Base-by-base conservation (phyloP, 1,284 basidiomycete genomes). In the Moesziomyces sp. region DNA sequence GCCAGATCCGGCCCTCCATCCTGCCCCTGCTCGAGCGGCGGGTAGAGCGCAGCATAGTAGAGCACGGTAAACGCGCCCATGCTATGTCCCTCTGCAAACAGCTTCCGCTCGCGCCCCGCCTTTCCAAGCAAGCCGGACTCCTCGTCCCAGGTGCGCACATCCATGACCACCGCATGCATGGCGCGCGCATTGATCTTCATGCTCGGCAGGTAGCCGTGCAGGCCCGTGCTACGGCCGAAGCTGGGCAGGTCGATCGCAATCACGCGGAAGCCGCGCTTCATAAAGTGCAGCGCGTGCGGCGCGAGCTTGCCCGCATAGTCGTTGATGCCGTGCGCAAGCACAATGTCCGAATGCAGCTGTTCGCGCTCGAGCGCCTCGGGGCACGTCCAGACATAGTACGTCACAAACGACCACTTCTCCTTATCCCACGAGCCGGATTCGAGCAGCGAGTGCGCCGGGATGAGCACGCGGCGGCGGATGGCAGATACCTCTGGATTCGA, bases 181-280 rank as follows among this genome's bases (percentile, higher is more conserved):
- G 86, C 86, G 1, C 87, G 78, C 0, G 85, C 83, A 7, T 87
- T 81, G 34, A 86, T 74, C 23, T 84, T 78, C 30, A 86, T 70
- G 13, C 84, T 85, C 21, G 86, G 85, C 11, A 87, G 55, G 58
- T 87, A 86, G 1, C 85, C 86, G 75, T 87, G 86, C 26, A 87
- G 64, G 2, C 86, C 87, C 0, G 76, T 69, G 16, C 66, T 71
- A 5, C 79, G 49, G 55, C 86, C 85, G 54, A 87, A 87, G 13
- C 84, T 85, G 3, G 87, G 87, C 40, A 88, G 76, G 71, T 88
- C 87, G 19, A 87, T 85, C 7, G 86, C 80, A 61, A 88, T 86
- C 30, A 87, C 82, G 24, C 87, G 80, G 74, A 87, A 87, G 0
- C 87, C 87, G 5, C 84, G 83, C 58, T 85, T 80, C 48, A 87